Evolutionary conservation across 495 filamentous ascomycete species (phyloP), one percentile per base, ranked within the genome.

Genomic region (Talaromyces wortmannii): DNA sequence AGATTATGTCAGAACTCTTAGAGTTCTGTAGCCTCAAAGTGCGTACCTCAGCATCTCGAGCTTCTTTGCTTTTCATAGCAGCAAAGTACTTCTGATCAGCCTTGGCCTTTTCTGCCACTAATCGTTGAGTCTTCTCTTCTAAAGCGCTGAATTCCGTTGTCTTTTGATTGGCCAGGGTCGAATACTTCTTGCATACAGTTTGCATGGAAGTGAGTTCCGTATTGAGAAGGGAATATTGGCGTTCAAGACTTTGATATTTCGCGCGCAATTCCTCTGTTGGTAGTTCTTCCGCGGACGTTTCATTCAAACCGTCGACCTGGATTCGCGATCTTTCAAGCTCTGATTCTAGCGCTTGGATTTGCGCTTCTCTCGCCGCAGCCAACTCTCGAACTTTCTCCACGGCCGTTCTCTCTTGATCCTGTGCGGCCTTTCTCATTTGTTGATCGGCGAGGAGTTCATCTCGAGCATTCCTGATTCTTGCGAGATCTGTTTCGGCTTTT

Each of bases 51-150:
- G 78, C 72, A 15, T 86, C 84, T 52, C 89, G 78, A 16, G 85
- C 83, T 61, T 97, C 94, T 65, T 91, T 95, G 59, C 88, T 84
- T 66, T 96, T 97, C 77, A 96, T 92, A 12, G 91, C 89, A 5
- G 86, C 85, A 63, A 97, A 97, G 66, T 95, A 98, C 69, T 97
- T 97, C 67, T 97, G 92, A 62, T 97, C 92, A 0, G 95, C 95
- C 64, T 96, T 97, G 33, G 84, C 82, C 69, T 97, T 98, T 68
- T 98, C 94, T 0, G 90, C 91, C 3, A 77, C 80, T 8, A 94
- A 73, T 5, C 87, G 73, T 29, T 81, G 77, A 42, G 95, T 74
- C 57, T 85, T 86, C 47, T 97, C 92, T 71, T 97, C 94, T 60
- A 88, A 70, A 3, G 79, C 81, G 6, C 76, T 66, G 50, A 87